Evolutionary conservation across 805 yeast genomes (phyloP), one percentile per base, ranked within the genome.

Genomic region (Danielozyma ontarioensis): DNA sequence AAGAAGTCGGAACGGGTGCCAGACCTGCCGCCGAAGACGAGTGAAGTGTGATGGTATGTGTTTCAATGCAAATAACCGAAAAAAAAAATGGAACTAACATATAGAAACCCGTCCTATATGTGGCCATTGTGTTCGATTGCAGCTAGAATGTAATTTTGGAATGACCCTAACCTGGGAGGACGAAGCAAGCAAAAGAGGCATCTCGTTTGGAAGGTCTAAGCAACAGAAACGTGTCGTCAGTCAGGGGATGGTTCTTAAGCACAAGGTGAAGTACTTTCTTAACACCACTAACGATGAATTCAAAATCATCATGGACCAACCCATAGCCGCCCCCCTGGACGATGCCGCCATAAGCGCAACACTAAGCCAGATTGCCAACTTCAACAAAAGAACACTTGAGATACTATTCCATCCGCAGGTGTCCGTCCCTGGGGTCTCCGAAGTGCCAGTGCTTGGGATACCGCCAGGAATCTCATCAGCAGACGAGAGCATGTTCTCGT

Each of bases 1-100:
- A 15, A n/a, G 37, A 18, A 26, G 31, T 17, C 52, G 66, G 33
- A 51, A 56, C 7, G 78, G 78, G 4, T 73, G 78, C 40, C 56
- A 64, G 14, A 68, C 70, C 21, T 73, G 78, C 51, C 71, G 71
- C 45, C 55, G 56, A 33, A 53, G 79, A 31, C 53, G 74, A 30
- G 76, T 73, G 40, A 72, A 72, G 47, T 73, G 78, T 40, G 13
- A 42, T 35, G 19, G 29, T 34, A 34, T 13, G 30, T 22, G 8
- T 11, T 13, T n/a, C 13, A 4, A 10, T 15, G 10, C n/a, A 8
- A 11, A 4, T n/a, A n/a, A n/a, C n/a, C n/a, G n/a, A n/a, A n/a
- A n/a, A n/a, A n/a, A n/a, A n/a, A n/a, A n/a, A n/a, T 18, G 25
- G 19, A 13, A 29, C 17, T 18, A 25, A 29, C 19, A 32, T 14